Conservation (phyloP, 148 eudicot species). For the Rhododendron henanense region DNA sequence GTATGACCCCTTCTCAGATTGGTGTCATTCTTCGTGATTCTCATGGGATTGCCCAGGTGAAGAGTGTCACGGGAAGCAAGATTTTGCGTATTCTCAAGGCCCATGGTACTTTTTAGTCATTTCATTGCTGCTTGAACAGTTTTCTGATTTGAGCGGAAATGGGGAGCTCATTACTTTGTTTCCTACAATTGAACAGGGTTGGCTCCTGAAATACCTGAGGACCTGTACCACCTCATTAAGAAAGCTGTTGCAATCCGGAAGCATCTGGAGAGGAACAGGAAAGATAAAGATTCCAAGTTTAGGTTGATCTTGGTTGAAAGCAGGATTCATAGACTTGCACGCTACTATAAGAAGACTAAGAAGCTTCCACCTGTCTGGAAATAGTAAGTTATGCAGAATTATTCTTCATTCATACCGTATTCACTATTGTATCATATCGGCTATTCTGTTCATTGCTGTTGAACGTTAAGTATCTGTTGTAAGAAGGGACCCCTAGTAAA, state of each 20-base stretch:
- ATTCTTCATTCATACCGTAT: background rate
- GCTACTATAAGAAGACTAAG: conserved; percentile 37
- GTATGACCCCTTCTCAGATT: conserved; percentile 29
- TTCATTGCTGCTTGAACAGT: background rate
- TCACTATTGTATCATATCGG: background rate
- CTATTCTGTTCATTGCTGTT: background rate
- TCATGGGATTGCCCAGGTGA: conserved; percentile 32
- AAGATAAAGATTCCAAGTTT: conserved; percentile 35
- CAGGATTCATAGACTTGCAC: conserved; percentile 38
- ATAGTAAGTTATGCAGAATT: conserved; percentile 18
- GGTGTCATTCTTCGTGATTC: conserved; percentile 35
- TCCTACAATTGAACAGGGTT: conserved; percentile 14
- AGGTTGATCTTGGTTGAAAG: conserved; percentile 36
- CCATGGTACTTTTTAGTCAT: conserved; percentile 21
- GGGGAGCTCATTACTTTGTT: background rate
- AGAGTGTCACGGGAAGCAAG: conserved; percentile 27
- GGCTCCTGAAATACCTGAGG: conserved; percentile 34
- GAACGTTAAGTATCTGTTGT: background rate
- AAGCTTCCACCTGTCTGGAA: conserved; percentile 36
- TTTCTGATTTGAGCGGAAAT: background rate
- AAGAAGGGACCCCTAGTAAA: background rate
- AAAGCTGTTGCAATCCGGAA: conserved; percentile 31
- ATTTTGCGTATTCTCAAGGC: conserved; percentile 39
- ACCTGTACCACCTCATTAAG: conserved; percentile 33
- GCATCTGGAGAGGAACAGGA: conserved; percentile 39